These are phyloP conservation scores for Rhizopus delemar DNA, from an alignment of 371 early-diverging fungal genomes.

Conservation along the genomic window DNA sequence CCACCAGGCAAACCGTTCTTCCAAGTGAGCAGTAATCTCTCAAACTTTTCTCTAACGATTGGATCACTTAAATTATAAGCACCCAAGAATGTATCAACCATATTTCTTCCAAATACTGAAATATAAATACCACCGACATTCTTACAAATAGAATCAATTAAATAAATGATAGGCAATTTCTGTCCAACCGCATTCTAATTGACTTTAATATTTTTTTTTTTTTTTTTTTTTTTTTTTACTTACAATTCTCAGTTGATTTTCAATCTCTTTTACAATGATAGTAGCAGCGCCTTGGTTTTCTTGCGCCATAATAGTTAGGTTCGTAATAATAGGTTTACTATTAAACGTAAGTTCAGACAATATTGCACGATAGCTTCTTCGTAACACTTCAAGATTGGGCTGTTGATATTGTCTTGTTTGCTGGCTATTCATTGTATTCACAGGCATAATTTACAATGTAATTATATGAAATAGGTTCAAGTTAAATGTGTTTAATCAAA, in stretches of 20 bases:
- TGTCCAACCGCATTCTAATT: conserved; percentile 69
- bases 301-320: conserved; percentile 79
- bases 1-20: conserved; percentile 67
- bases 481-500: no score
- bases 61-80: conserved; percentile 74
- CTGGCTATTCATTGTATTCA: not conserved
- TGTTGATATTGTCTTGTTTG: not conserved
- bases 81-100: conserved; percentile 68
- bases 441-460: not conserved
- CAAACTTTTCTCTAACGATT: conserved; percentile 64
- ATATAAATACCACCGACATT: conserved; percentile 85
- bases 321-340: conserved; percentile 85
- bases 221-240: no score
- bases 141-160: conserved; percentile 93
- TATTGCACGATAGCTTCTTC: conserved; percentile 29
- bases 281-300: conserved; percentile 63
- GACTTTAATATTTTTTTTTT: not conserved
- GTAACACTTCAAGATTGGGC: conserved; percentile 22
- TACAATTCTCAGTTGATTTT: conserved; percentile 74
- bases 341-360: conserved; percentile 78
- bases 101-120: conserved; percentile 66
- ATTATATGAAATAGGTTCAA: no score
- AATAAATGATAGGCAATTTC: conserved; percentile 88
- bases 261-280: conserved; percentile 79
- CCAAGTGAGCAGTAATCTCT: conserved; percentile 82